A percentile compares a stretch with the other conserved stretches of the same genome.
Conservation (phyloP, 768 basidiomycete genomes). For the Lentinula raphanica region DNA sequence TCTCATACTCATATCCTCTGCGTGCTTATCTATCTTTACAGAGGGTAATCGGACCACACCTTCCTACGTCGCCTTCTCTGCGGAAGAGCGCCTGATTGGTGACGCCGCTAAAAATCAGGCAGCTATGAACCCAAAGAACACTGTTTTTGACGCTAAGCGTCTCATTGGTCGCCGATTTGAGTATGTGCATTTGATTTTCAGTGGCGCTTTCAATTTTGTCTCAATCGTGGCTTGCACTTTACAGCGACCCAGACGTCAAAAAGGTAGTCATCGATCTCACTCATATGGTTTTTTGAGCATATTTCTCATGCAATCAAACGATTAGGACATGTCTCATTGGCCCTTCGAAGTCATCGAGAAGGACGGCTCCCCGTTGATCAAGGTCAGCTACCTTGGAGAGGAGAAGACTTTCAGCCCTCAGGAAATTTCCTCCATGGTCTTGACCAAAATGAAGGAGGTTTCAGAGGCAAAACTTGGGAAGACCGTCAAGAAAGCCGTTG, state of each 20-base stretch:
- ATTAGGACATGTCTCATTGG: conserved; percentile 93
- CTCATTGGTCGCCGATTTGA: conserved; percentile 97
- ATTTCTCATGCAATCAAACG: not conserved
- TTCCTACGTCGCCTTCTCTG: conserved; percentile 97
- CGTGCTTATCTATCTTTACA: conserved; percentile 22
- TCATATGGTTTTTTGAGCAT: not conserved
- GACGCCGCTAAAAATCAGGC: conserved; percentile 99
- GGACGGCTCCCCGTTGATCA: conserved; percentile 95
- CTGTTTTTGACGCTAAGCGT: conserved; percentile 98
- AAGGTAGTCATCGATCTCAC: conserved; percentile 44
- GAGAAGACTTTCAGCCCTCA: conserved; percentile 96
- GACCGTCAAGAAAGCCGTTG: conserved; percentile 96
- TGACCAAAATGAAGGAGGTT: conserved; percentile 99
- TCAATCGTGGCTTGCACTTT: conserved; percentile 1
- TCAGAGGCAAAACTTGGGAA: conserved; percentile 99
- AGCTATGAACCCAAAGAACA: conserved; percentile 99
- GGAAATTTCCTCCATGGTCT: conserved; percentile 99
- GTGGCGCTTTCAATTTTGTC: not conserved
- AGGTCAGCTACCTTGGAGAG: conserved; percentile 92
- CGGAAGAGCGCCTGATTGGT: conserved; percentile 95
- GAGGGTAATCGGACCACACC: conserved; percentile 99
- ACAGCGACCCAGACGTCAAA: conserved; percentile 88
- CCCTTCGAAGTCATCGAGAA: conserved; percentile 96
- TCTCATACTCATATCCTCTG: conserved; percentile 1
- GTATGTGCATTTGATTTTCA: conserved; percentile 36